These are phyloP conservation scores for Umbilicaria muhlenbergii DNA, from an alignment of 495 filamentous ascomycete genomes.

Conservation along the genomic window DNA sequence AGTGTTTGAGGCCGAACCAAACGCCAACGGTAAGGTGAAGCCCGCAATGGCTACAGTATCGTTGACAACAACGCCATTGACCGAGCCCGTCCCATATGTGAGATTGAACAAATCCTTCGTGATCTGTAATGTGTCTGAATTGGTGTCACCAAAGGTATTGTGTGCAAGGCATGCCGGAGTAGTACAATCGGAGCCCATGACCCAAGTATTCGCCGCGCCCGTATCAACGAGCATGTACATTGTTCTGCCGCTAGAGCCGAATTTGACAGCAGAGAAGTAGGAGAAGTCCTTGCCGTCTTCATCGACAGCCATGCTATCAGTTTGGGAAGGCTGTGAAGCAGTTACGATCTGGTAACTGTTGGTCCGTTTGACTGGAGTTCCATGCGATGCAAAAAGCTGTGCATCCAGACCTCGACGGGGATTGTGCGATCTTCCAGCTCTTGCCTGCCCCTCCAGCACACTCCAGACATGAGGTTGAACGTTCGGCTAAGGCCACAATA, in stretches of 20 bases:
- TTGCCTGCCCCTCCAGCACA: no score
- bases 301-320: slow-evolving; percentile 47
- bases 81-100: slow-evolving; percentile 54
- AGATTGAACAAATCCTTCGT: slow-evolving; percentile 37
- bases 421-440: no score
- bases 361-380: background rate
- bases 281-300: slow-evolving; percentile 66
- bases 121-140: slow-evolving; percentile 40
- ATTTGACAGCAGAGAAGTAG: slow-evolving; percentile 54
- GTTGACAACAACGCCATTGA: slow-evolving; percentile 42
- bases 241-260: slow-evolving; percentile 47
- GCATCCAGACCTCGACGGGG: no score
- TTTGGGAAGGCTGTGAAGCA: slow-evolving; percentile 32
- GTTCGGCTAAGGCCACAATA: no score
- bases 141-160: slow-evolving; percentile 43
- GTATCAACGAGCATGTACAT: slow-evolving; percentile 69
- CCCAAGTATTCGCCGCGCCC: slow-evolving; percentile 63
- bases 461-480: no score
- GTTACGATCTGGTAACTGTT: slow-evolving; percentile 42
- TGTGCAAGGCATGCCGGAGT: slow-evolving; percentile 45
- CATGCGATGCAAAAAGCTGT: background rate
- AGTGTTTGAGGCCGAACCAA: slow-evolving; percentile 53
- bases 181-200: slow-evolving; percentile 52
- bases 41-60: slow-evolving; percentile 53
- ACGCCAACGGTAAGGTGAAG: slow-evolving; percentile 40